Conservation (phyloP, 345 rosid species). For the Eucalyptus victrix region DNA sequence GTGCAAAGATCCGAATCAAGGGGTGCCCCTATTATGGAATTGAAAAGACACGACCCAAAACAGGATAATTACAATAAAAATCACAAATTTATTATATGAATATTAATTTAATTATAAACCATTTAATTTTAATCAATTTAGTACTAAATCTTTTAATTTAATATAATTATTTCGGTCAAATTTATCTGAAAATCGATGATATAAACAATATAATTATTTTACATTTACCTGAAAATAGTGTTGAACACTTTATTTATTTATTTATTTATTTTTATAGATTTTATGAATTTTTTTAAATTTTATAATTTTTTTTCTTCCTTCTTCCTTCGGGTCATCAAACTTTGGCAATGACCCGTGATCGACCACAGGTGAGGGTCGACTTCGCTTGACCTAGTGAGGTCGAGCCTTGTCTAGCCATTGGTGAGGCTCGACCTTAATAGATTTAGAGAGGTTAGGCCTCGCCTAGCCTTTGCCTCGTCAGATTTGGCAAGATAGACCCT, state of each 20-base stretch:
- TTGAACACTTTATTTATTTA: fast-evolving
- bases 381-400: fast-evolving
- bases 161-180: no score
- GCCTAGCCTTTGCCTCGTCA: fast-evolving
- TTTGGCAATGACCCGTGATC: fast-evolving
- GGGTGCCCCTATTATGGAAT: background rate
- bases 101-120: fast-evolving
- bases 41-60: background rate
- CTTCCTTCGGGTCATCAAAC: fast-evolving
- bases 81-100: no score
- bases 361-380: fast-evolving
- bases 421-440: background rate
- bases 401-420: background rate
- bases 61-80: background rate
- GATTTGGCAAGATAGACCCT: no score
- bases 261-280: fast-evolving
- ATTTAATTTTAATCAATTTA: no score
- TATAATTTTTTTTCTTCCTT: no score
- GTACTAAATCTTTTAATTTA: fast-evolving
- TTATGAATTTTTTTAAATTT: no score
- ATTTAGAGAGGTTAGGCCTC: background rate
- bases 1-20: background rate
- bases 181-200: fast-evolving
- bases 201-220: fast-evolving
- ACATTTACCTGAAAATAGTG: fast-evolving